These are phyloP conservation scores for Coemansia reversa DNA, from an alignment of 192 early-diverging fungal species.

Conservation along the genomic window DNA sequence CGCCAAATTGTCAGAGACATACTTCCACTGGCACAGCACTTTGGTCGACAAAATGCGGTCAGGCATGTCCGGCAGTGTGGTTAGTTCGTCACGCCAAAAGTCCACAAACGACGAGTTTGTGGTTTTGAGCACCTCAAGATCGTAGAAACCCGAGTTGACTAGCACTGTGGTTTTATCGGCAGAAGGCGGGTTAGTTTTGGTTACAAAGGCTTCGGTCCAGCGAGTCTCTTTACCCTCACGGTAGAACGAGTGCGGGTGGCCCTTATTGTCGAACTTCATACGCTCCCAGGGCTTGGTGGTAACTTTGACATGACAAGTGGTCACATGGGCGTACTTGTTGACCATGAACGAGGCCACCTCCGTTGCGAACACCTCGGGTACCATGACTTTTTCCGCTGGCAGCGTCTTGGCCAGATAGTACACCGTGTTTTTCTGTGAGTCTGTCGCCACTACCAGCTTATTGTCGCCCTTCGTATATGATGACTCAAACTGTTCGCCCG, in stretches of 20 bases:
- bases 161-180: constrained; percentile 18
- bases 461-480: constrained; percentile 79
- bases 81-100: constrained; percentile 71
- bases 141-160: constrained; percentile 67
- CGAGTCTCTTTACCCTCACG: constrained; percentile 70
- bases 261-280: constrained; percentile 60
- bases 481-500: constrained; percentile 59
- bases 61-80: constrained; percentile 69
- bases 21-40: constrained; percentile 70
- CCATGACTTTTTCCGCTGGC: constrained; percentile 61
- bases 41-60: constrained; percentile 78
- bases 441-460: constrained; percentile 72
- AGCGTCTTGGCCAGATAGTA: constrained; percentile 70
- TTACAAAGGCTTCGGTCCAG: constrained; percentile 59
- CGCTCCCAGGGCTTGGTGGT: constrained; percentile 76
- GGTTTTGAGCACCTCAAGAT: constrained; percentile 78
- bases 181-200: constrained; percentile 34
- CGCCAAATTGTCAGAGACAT: constrained; percentile 9
- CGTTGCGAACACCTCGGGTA: constrained; percentile 69
- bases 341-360: constrained; percentile 71
- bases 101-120: constrained; percentile 77
- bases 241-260: constrained; percentile 70
- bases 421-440: constrained; percentile 77
- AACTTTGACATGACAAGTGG: constrained; percentile 62
- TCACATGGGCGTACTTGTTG: constrained; percentile 70